A percentile compares a stretch with the other conserved stretches of the same genome.
These are phyloP conservation scores for Gracilaria gracilis DNA, from an alignment of 23 red algal species.

Conservation along the genomic window DNA sequence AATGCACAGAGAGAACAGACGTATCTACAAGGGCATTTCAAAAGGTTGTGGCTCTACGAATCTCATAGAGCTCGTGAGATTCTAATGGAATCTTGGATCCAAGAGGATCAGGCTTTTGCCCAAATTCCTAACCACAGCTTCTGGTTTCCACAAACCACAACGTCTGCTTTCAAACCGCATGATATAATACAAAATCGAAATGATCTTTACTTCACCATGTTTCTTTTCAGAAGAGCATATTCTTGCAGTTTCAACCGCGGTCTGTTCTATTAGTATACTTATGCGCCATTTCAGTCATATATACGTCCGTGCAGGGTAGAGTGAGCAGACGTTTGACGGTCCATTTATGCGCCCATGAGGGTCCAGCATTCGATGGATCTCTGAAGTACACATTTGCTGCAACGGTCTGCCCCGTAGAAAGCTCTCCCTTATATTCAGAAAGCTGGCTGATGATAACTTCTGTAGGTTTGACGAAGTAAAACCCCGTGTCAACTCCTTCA, in stretches of 20 bases:
- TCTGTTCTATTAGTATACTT: not conserved
- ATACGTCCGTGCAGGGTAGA: conserved; percentile 15
- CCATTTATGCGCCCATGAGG: conserved; percentile 48
- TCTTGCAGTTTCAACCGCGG: not conserved
- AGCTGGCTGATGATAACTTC: conserved; percentile 11
- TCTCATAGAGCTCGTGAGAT: no score
- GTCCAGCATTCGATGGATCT: conserved; percentile 18
- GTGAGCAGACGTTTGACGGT: conserved; percentile 28
- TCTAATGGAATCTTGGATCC: no score
- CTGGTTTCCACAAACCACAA: no score
- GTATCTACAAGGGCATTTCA: no score
- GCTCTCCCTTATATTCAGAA: not conserved
- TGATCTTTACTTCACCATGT: no score
- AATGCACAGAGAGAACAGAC: no score
- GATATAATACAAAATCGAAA: no score
- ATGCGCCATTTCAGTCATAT: conserved; percentile 15
- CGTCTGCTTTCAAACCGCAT: no score
- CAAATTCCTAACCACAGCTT: no score
- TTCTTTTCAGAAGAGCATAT: no score
- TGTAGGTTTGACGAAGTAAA: conserved; percentile 27
- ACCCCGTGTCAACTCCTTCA: conserved; percentile 31
- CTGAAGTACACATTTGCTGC: conserved; percentile 14
- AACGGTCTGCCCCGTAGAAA: not conserved
- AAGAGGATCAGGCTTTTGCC: no score
- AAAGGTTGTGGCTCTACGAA: no score